Conservation (phyloP, 768 basidiomycete species). For the Baorangia bicolor region DNA sequence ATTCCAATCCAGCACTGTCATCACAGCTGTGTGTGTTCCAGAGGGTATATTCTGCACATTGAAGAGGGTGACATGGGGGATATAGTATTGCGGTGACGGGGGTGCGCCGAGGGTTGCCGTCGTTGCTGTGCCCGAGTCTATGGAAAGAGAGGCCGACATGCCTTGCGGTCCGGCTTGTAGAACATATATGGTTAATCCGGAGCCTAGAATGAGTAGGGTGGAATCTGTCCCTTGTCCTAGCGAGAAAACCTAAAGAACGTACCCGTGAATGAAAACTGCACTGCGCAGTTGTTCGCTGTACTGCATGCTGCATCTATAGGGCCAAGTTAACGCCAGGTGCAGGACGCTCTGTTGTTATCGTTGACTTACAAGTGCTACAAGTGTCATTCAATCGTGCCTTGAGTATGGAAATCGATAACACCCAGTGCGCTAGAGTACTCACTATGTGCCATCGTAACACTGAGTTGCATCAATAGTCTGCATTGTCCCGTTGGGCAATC, state of each 20-base stretch:
- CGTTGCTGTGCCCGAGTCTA: constrained; percentile 22
- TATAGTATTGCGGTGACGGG: constrained; percentile 24
- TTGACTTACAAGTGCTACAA: constrained; percentile 25
- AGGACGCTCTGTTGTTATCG: not conserved
- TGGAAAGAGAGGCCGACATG: constrained; percentile 27
- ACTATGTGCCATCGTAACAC: constrained; percentile 28
- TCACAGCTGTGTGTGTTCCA: constrained; percentile 21
- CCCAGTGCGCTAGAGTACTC: constrained; percentile 5
- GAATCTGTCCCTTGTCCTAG: not conserved
- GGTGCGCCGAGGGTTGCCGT: constrained; percentile 24
- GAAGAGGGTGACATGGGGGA: constrained; percentile 21
- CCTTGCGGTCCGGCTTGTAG: constrained; percentile 28
- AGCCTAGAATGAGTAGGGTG: constrained; percentile 11
- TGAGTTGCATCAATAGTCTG: constrained; percentile 20
- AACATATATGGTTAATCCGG: constrained; percentile 31
- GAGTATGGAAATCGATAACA: not conserved
- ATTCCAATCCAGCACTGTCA: constrained; percentile 28
- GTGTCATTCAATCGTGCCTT: not conserved
- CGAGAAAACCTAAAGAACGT: not conserved
- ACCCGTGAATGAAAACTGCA: constrained; percentile 29
- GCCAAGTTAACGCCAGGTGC: not conserved
- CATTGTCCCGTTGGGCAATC: constrained; percentile 29
- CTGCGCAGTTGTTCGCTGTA: constrained; percentile 22
- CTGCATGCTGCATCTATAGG: constrained; percentile 23
- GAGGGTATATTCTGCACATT: constrained; percentile 20